Conservation (phyloP, 495 filamentous ascomycete genomes). For the Lepidopterella palustris region DNA sequence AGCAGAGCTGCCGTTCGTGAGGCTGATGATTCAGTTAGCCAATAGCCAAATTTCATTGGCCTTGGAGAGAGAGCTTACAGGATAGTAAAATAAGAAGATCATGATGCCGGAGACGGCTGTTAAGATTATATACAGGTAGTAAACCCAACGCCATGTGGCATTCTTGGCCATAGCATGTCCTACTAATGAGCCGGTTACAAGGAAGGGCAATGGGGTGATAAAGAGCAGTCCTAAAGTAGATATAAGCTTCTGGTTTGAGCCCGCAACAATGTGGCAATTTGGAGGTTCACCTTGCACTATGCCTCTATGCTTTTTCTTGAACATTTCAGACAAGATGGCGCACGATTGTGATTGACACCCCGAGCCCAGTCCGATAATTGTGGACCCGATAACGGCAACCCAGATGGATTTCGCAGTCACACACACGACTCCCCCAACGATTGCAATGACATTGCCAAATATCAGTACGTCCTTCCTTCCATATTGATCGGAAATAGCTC, state of each 20-base stretch:
- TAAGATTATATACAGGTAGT: too few relatives aligned
- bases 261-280: background rate
- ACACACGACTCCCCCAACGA: background rate
- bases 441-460: background rate
- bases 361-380: background rate
- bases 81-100: background rate
- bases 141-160: too few relatives aligned
- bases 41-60: background rate
- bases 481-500: background rate
- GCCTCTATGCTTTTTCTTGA: background rate
- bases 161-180: constrained; percentile 98
- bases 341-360: background rate
- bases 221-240: background rate
- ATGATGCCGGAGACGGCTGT: constrained; percentile 80
- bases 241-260: background rate
- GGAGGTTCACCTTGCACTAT: background rate
- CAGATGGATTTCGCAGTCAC: background rate
- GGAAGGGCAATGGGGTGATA: background rate
- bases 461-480: background rate
- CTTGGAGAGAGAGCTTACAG: too few relatives aligned
- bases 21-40: background rate
- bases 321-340: background rate
- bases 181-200: background rate
- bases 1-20: background rate
- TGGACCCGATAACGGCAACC: background rate